These are phyloP conservation scores for Backusella circina DNA, from an alignment of 192 early-diverging fungal species.

Conservation along the genomic window DNA sequence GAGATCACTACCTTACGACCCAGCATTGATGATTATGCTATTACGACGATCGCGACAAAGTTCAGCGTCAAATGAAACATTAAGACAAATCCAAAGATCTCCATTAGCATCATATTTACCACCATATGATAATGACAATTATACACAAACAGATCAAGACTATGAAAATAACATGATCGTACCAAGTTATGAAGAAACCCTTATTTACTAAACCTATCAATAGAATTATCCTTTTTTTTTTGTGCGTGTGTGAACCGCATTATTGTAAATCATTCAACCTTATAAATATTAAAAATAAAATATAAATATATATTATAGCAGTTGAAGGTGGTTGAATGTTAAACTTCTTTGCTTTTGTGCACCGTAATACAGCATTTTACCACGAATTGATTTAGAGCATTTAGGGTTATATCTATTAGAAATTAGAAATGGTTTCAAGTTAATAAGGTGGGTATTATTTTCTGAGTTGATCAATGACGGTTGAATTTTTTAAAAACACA, in stretches of 20 bases:
- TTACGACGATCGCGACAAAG: not conserved
- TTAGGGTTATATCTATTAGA: not conserved
- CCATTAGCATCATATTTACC: not conserved
- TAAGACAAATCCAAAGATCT: not conserved
- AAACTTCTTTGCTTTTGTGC: not conserved
- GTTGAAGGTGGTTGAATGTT: not conserved
- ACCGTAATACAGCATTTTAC: not conserved
- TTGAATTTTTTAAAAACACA: too few species aligned
- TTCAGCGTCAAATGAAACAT: not conserved
- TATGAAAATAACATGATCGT: not conserved
- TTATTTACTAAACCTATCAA: not conserved
- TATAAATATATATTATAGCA: not conserved
- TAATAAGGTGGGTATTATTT: not conserved
- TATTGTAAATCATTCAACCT: not conserved
- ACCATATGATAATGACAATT: not conserved
- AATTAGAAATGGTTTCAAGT: not conserved
- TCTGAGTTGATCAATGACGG: not conserved
- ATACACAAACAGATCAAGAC: not conserved
- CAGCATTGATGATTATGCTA: constrained; percentile 6
- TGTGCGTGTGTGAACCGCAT: not conserved
- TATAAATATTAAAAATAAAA: not conserved
- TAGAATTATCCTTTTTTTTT: not conserved
- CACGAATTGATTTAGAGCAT: not conserved
- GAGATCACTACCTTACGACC: constrained; percentile 24
- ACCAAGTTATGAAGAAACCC: not conserved